Conservation (phyloP, 495 filamentous ascomycete genomes). For the Aspergillus olivimuriae region DNA sequence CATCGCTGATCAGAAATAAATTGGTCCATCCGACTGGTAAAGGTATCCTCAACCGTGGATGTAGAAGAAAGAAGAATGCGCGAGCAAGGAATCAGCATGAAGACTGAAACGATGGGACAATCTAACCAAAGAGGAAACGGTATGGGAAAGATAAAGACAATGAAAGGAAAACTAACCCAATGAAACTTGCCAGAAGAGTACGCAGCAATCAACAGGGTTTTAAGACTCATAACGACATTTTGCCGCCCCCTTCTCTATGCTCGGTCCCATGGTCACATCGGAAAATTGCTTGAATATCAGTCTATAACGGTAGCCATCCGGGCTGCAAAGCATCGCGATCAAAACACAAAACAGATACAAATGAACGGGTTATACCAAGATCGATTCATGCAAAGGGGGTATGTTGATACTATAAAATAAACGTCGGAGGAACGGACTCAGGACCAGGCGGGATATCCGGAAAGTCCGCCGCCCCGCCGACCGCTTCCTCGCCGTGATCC, state of each 20-base stretch:
- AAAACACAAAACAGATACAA: neutral
- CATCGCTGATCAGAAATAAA: no score
- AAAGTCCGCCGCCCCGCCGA: conserved; percentile 30
- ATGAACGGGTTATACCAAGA: no score
- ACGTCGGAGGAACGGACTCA: neutral
- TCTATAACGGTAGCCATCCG: conserved; percentile 19
- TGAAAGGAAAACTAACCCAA: no score
- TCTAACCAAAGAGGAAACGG: no score
- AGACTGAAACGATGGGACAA: no score
- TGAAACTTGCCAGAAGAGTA: no score
- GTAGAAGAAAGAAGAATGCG: no score
- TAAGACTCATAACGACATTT: conserved; percentile 1
- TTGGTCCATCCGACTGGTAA: no score
- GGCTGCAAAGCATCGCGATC: conserved; percentile 1
- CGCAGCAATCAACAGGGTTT: no score
- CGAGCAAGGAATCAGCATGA: no score
- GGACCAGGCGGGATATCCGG: conserved; percentile 7
- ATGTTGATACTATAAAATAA: neutral
- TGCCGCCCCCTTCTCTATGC: conserved; percentile 17
- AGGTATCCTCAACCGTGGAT: no score
- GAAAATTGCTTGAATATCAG: conserved; percentile 16
- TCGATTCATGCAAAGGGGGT: neutral
- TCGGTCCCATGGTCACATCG: conserved; percentile 5
- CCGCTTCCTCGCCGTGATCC: conserved; percentile 37
- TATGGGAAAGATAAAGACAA: no score